Conservation (phyloP, 2,329 filamentous ascomycete species). For the Westerdykella aurantiaca region DNA sequence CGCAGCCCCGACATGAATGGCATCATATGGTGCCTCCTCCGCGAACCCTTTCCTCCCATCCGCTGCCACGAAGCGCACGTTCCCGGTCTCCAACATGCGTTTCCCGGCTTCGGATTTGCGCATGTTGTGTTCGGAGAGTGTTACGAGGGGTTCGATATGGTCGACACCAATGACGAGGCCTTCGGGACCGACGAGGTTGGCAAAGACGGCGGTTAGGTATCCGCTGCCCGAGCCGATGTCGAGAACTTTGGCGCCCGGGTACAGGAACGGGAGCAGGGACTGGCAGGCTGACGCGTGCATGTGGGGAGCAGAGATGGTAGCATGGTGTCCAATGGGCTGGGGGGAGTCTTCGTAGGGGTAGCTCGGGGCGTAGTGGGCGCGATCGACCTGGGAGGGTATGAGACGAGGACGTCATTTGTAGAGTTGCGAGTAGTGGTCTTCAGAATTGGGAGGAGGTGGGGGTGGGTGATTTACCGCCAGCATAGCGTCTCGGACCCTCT, state of each 20-base stretch:
- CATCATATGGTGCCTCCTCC: conserved; percentile 65
- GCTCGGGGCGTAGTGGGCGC: conserved; percentile 71
- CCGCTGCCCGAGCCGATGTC: conserved; percentile 48
- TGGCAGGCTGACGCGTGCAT: conserved; percentile 65
- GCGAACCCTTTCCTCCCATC: conserved; percentile 52
- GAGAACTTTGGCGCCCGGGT: conserved; percentile 46
- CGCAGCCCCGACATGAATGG: conserved; percentile 90
- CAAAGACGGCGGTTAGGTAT: conserved; percentile 85
- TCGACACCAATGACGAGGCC: conserved; percentile 46
- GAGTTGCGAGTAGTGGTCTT: not conserved
- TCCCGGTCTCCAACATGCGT: conserved; percentile 57
- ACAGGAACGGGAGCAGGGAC: conserved; percentile 54
- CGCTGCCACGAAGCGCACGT: conserved; percentile 65
- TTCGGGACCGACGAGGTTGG: conserved; percentile 60
- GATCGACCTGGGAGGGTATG: conserved; percentile 61
- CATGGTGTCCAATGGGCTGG: conserved; percentile 60
- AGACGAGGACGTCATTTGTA: not conserved
- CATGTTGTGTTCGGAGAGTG: conserved; percentile 40
- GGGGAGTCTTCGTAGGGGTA: conserved; percentile 69
- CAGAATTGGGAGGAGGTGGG: not conserved
- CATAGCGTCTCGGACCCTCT: conserved; percentile 73
- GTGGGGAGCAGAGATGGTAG: conserved; percentile 68
- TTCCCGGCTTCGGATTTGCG: conserved; percentile 42
- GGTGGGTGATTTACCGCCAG: conserved; percentile 50
- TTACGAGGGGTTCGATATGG: conserved; percentile 44